These are phyloP conservation scores for Ajuga reptans DNA, from an alignment of 305 asterid genomes.

Conservation along the genomic window DNA sequence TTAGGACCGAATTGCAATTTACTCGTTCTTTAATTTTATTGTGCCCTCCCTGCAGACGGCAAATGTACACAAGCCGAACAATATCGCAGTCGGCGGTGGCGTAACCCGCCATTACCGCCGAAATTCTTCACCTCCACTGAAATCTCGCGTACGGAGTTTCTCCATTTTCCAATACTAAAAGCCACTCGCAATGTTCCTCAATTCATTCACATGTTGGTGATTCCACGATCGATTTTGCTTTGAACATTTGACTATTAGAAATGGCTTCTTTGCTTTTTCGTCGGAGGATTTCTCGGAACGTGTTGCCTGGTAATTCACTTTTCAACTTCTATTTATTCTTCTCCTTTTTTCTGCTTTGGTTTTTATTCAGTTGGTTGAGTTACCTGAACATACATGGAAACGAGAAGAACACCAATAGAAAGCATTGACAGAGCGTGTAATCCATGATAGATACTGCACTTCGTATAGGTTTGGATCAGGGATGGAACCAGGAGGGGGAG, in stretches of 20 bases:
- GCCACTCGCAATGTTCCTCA: not conserved
- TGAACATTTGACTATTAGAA: not conserved
- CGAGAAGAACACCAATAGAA: not conserved
- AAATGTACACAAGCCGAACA: constrained; percentile 23
- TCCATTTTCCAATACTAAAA: not conserved
- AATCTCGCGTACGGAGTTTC: constrained; percentile 21
- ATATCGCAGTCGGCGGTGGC: constrained; percentile 36
- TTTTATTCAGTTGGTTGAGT: not conserved
- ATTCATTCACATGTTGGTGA: constrained; percentile 12
- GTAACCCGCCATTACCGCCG: constrained; percentile 31
- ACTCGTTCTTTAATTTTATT: not conserved
- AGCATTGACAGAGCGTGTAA: not conserved
- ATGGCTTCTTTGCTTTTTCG: constrained; percentile 49
- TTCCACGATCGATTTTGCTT: constrained; percentile 14
- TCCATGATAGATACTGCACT: not conserved
- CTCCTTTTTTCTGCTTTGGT: not conserved
- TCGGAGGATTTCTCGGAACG: constrained; percentile 34
- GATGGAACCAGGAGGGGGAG: no score
- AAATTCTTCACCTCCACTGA: constrained; percentile 34
- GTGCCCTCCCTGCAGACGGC: not conserved
- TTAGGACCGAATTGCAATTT: constrained; percentile 19
- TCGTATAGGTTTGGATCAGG: not conserved
- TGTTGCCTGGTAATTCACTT: constrained; percentile 34
- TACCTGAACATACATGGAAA: not conserved
- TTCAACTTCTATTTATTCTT: not conserved